Evolutionary conservation across 495 filamentous ascomycete genomes (phyloP).

Genomic region (Saxispiralis lemnorum): DNA sequence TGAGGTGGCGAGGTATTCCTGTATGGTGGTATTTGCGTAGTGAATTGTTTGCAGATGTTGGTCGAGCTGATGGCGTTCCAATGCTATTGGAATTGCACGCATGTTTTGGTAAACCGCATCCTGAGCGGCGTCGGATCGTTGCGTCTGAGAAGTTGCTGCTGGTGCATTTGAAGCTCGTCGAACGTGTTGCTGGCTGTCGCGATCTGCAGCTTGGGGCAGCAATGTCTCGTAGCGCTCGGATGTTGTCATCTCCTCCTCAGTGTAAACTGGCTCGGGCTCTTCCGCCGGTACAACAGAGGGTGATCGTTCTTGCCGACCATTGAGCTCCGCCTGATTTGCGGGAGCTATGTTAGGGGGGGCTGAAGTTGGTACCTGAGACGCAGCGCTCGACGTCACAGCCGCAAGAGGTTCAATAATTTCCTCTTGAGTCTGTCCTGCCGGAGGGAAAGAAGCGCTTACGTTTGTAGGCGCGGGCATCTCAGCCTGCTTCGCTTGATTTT

Average conservation of each 20-base stretch:
- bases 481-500: background rate
- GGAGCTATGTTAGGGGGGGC: background rate
- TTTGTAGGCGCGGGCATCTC: too few species aligned
- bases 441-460: too few species aligned
- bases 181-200: background rate
- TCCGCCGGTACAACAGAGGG: constrained; percentile 12
- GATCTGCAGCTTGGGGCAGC: constrained; percentile 2
- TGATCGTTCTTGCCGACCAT: constrained; percentile 8
- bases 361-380: background rate
- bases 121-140: background rate
- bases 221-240: constrained; percentile 14
- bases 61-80: constrained; percentile 15
- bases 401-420: background rate
- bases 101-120: background rate
- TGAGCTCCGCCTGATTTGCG: background rate
- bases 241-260: constrained; percentile 12
- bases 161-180: background rate
- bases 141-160: background rate
- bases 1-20: constrained; percentile 3
- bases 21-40: constrained; percentile 1
- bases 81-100: constrained; percentile 7
- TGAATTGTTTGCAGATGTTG: constrained; percentile 8
- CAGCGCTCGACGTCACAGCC: background rate
- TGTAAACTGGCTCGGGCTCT: background rate
- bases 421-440: background rate